Base-by-base conservation (phyloP, 177 flowering plant species). In the Tripterygium wilfordii region DNA sequence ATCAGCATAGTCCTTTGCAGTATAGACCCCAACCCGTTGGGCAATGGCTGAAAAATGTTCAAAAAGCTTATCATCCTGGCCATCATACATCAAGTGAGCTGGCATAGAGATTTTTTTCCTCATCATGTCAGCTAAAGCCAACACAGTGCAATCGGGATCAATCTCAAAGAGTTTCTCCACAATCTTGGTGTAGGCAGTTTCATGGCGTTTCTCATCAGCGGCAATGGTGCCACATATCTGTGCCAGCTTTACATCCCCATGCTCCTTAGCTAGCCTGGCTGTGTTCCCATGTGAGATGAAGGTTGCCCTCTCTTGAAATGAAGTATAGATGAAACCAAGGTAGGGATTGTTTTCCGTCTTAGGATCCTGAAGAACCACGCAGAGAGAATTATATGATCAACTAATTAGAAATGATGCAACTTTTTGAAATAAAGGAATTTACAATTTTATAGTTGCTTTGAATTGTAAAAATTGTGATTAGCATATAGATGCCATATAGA, bases 281-380 rank as follows among this genome's bases (percentile, higher is more conserved):
- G 79, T 74, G 68, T 70, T 70, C 6, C 73, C 73, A 48, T 70
- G 79, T 17, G 79, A 74, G n/a, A 74, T 39, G 60, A 74, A 74
- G 14, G 76, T 74, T 13, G 79, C 74, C 22, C 71, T 49, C 57
- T 74, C 79, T 51, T 66, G 71, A 30, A 70, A 70, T 17, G 71
- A 70, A 25, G 75, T 70, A 60, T 66, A 70, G 36, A 70, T 64
- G 66, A 63, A 70, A 30, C 71, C 71, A 26, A 66, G 57, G 56
- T 70, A 67, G 14, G 75, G 71, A 46, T 51, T 63, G 63, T 67
- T 66, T 22, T 66, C 75, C 0, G 67, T 59, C 30, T 66, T 53
- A 1, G 66, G 60, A 52, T 67, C 75, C 75, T 70, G 46, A 22
- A 2, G 53, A 27, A 15, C 13, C 1, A n/a, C 1, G 36, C 24